phyloP scores from a whole-genome alignment of 2,329 filamentous ascomycete species.

The Penicillium sp. region DNA sequence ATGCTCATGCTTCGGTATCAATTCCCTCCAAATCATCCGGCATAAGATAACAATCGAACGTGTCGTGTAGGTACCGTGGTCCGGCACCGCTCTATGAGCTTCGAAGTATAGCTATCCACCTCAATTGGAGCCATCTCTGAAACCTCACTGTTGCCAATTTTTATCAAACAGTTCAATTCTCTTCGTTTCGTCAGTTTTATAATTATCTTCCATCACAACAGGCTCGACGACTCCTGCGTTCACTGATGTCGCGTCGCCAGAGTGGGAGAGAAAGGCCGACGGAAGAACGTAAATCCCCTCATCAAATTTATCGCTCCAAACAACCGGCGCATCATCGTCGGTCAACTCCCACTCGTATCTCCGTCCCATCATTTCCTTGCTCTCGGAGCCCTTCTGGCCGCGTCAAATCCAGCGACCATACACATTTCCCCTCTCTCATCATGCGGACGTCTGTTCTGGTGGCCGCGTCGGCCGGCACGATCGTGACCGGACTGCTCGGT shows the following conservation, averaged over 20 bases:
- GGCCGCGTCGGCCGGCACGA: slow-evolving; percentile 57
- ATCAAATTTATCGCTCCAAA: slow-evolving; percentile 32
- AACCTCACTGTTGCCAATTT: too few species aligned
- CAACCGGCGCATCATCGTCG: slow-evolving; percentile 7
- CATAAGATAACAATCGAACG: too few species aligned
- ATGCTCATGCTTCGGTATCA: too few species aligned
- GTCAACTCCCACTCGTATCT: slow-evolving; percentile 2
- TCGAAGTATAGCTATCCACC: not conserved
- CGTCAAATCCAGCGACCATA: slow-evolving; percentile 1
- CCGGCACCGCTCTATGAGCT: too few species aligned
- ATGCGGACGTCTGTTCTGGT: slow-evolving; percentile 59
- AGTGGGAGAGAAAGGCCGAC: slow-evolving; percentile 36
- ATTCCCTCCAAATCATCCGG: too few species aligned
- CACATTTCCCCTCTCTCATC: slow-evolving; percentile 27
- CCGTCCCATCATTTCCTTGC: slow-evolving; percentile 5
- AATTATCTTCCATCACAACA: not conserved
- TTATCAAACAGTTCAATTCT: too few species aligned
- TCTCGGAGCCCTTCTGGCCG: not conserved
- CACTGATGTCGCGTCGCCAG: slow-evolving; percentile 5
- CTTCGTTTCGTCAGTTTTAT: too few species aligned
- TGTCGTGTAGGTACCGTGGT: too few species aligned
- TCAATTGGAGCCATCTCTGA: not conserved
- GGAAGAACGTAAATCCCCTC: slow-evolving; percentile 38
- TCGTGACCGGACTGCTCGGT: slow-evolving; percentile 58
- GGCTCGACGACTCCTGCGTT: too few species aligned